Conservation (phyloP, 2,329 filamentous ascomycete species). For the Fusarium nelsonii region DNA sequence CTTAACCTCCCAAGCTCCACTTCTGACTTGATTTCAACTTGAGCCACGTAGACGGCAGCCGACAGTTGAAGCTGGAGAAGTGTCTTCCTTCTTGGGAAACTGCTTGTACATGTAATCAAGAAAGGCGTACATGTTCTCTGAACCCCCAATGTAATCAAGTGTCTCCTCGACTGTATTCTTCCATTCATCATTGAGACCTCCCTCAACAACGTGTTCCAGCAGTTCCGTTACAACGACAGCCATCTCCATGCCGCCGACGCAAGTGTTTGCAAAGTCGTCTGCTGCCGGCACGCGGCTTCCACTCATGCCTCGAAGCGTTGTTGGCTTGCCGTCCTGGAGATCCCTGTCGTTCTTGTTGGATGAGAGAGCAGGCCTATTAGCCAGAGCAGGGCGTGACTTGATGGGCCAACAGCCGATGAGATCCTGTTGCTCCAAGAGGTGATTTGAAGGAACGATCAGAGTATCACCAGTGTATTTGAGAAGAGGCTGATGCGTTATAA, state of each 20-base stretch:
- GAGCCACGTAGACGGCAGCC: conserved; percentile 22
- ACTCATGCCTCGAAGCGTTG: conserved; percentile 20
- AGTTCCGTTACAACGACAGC: conserved; percentile 24
- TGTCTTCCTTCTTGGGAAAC: conserved; percentile 9
- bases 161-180: conserved; percentile 17
- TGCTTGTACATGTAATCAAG: conserved; percentile 12
- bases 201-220: conserved; percentile 7
- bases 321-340: background rate
- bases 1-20: background rate
- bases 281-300: conserved; percentile 6
- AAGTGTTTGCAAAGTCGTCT: conserved; percentile 17
- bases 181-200: conserved; percentile 10
- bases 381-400: background rate
- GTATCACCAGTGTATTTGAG: no score
- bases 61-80: background rate
- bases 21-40: background rate
- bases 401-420: background rate
- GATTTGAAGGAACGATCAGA: no score
- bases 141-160: conserved; percentile 20
- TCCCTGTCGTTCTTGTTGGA: background rate
- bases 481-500: background rate
- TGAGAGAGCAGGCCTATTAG: background rate
- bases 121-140: conserved; percentile 24
- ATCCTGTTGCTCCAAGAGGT: background rate
- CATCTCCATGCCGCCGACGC: conserved; percentile 29